These are phyloP conservation scores for Dittrichia graveolens DNA, from an alignment of 129 eudicot species.

Conservation along the genomic window DNA sequence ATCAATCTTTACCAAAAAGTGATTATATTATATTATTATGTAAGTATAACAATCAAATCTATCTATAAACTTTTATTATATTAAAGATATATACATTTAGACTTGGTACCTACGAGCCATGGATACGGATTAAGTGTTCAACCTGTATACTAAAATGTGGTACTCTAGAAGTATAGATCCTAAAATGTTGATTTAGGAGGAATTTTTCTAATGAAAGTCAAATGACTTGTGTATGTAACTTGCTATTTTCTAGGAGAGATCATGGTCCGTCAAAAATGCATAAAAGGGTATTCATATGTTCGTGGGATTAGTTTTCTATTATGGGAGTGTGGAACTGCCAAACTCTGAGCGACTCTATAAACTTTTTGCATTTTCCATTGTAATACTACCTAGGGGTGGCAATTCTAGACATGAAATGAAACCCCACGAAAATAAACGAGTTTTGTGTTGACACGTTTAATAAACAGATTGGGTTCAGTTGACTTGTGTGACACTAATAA, in stretches of 20 bases:
- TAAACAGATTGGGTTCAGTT: too few species aligned
- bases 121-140: not conserved
- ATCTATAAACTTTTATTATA: not conserved
- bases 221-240: not conserved
- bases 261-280: not conserved
- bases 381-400: too few species aligned
- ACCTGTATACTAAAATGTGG: not conserved
- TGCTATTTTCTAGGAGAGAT: not conserved
- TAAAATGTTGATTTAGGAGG: not conserved
- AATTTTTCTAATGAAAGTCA: not conserved
- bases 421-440: too few species aligned
- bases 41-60: not conserved
- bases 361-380: not conserved
- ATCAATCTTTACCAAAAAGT: not conserved
- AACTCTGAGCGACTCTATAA: conserved; percentile 1
- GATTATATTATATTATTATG: not conserved
- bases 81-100: not conserved
- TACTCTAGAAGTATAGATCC: not conserved
- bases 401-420: too few species aligned
- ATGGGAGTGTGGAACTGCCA: not conserved
- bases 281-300: conserved; percentile 10
- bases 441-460: too few species aligned
- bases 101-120: too few species aligned
- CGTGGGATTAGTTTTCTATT: not conserved
- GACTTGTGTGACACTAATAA: too few species aligned